phyloP scores from a whole-genome alignment of 2,329 filamentous ascomycete genomes.

The Arthrinium phaeospermum region DNA sequence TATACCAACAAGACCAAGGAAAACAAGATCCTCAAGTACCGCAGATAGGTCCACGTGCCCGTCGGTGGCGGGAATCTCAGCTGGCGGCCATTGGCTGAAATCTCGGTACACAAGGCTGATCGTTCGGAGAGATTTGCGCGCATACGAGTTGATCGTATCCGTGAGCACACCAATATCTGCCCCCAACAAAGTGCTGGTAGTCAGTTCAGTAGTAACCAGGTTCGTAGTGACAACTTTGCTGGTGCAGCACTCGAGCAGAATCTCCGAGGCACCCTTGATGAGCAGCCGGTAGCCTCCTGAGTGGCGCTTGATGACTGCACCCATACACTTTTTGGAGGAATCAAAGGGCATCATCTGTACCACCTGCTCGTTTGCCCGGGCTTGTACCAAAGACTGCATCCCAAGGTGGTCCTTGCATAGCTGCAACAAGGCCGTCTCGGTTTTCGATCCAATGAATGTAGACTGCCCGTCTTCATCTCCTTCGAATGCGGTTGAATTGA shows the following conservation, averaged over 20 bases:
- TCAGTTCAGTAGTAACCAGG: slow-evolving; percentile 47
- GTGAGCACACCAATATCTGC: slow-evolving; percentile 61
- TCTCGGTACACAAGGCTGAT: slow-evolving; percentile 78
- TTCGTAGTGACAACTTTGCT: slow-evolving; percentile 37
- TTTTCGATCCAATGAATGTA: slow-evolving; percentile 61
- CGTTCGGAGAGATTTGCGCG: slow-evolving; percentile 72
- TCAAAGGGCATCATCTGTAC: slow-evolving; percentile 60
- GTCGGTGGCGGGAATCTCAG: slow-evolving; percentile 65
- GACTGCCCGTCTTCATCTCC: slow-evolving; percentile 51
- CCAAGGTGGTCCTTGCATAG: slow-evolving; percentile 57
- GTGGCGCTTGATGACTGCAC: slow-evolving; percentile 55
- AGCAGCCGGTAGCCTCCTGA: slow-evolving; percentile 53
- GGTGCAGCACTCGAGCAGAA: slow-evolving; percentile 53
- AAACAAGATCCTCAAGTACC: slow-evolving; percentile 74
- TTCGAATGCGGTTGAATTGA: slow-evolving; percentile 66
- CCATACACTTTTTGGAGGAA: slow-evolving; percentile 62
- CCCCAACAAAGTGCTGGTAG: slow-evolving; percentile 49
- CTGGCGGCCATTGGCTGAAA: slow-evolving; percentile 72
- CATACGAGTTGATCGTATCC: slow-evolving; percentile 65
- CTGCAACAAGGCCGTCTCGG: slow-evolving; percentile 59
- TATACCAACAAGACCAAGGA: slow-evolving; percentile 75
- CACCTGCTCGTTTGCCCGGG: slow-evolving; percentile 52
- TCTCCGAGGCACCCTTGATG: slow-evolving; percentile 64
- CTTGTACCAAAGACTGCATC: slow-evolving; percentile 52
- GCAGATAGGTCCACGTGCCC: slow-evolving; percentile 66